A percentile compares a stretch with the other conserved stretches of the same genome.
Evolutionary conservation across 441 rosid species (phyloP).

Genomic region (Corymbia citriodora): DNA sequence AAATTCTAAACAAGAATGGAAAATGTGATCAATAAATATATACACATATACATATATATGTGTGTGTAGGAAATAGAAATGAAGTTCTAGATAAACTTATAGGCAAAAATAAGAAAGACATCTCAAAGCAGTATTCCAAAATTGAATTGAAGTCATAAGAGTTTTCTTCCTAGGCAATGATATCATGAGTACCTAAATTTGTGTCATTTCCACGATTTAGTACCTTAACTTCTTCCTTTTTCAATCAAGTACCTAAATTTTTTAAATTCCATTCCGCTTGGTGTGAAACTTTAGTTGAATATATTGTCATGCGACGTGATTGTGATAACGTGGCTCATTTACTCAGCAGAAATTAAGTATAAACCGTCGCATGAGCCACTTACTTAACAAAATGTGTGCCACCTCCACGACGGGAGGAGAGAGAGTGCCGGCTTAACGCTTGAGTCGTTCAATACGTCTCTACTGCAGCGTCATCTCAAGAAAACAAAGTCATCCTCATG

Average conservation of each 20-base stretch:
- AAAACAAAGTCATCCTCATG: neutral
- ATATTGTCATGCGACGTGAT: neutral
- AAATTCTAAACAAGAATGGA: neutral
- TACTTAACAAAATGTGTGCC: neutral
- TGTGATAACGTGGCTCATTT: neutral
- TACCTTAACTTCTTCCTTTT: neutral
- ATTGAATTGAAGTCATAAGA: neutral
- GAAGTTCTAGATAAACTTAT: neutral
- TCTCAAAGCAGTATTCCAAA: neutral
- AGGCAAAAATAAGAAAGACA: neutral
- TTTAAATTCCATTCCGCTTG: neutral
- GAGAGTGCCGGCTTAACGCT: neutral
- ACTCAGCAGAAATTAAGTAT: neutral
- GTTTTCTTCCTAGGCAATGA: neutral
- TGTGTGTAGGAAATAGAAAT: neutral
- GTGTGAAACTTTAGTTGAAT: neutral
- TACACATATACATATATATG: no score
- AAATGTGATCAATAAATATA: neutral
- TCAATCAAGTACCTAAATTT: neutral
- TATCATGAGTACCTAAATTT: neutral
- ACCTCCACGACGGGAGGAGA: neutral
- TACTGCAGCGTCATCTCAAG: neutral
- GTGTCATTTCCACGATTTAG: neutral
- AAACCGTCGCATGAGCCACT: neutral
- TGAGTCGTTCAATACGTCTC: neutral